Evolutionary conservation across 73 alveolate genomes (phyloP).

Genomic region (Tetrahymena thermophila): DNA sequence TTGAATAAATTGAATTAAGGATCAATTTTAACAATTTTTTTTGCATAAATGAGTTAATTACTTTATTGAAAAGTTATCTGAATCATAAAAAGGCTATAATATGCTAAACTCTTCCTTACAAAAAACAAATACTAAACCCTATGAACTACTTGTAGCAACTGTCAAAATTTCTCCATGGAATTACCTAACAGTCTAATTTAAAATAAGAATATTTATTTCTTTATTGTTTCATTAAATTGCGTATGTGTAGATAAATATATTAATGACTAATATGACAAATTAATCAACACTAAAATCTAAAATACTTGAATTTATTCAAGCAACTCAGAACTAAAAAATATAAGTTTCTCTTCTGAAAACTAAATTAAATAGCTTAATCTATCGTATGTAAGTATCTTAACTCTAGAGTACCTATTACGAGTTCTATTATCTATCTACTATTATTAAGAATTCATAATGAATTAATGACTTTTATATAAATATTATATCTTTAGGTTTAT

Average conservation of each 20-base stretch:
- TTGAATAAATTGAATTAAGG: background rate
- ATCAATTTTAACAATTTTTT: background rate
- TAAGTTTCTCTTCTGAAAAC: background rate
- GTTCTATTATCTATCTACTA: background rate
- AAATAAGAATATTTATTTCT: background rate
- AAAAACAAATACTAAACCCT: background rate
- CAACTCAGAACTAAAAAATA: background rate
- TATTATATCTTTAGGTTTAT: background rate
- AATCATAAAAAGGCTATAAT: background rate
- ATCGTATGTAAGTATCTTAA: background rate
- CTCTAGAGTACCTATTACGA: background rate
- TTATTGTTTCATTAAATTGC: background rate
- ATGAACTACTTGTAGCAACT: background rate
- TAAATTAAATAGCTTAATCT: background rate
- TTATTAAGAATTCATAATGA: background rate
- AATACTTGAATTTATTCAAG: background rate
- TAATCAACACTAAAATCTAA: background rate
- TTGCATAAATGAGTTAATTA: background rate
- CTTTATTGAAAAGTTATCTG: background rate
- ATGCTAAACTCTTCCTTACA: background rate
- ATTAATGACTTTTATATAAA: no score
- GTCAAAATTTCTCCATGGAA: background rate
- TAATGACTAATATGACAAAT: background rate
- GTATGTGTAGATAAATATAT: no score
- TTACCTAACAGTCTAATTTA: background rate